Evolutionary conservation across 2,329 filamentous ascomycete species (phyloP).

Genomic region (Camillea tinctor): DNA sequence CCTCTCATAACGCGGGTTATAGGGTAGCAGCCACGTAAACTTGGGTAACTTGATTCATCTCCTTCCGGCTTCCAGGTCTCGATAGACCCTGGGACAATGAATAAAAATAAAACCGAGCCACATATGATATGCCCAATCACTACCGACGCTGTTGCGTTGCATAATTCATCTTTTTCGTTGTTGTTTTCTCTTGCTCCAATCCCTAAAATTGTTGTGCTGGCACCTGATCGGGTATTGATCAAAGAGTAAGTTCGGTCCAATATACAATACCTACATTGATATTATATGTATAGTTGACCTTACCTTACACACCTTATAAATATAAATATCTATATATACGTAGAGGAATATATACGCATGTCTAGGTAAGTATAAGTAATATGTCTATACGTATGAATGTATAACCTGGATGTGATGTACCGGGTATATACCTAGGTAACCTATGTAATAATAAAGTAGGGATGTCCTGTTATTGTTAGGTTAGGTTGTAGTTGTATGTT

Average conservation of each 20-base stretch:
- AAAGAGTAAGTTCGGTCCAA: not conserved
- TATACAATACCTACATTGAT: too few species aligned
- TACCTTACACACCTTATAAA: too few species aligned
- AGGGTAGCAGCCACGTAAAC: conserved; percentile 12
- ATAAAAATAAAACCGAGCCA: not conserved
- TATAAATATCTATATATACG: not conserved
- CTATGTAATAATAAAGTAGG: not conserved
- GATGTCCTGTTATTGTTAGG: not conserved
- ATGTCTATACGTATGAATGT: too few species aligned
- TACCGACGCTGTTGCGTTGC: not conserved
- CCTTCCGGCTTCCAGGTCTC: not conserved
- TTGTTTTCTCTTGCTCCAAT: not conserved
- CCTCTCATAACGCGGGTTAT: conserved; percentile 8
- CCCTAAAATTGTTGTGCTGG: not conserved
- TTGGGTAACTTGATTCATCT: conserved; percentile 12
- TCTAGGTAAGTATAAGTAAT: too few species aligned
- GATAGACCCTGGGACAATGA: not conserved
- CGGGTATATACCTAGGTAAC: too few species aligned
- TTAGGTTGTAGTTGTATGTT: too few species aligned
- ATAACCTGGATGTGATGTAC: too few species aligned
- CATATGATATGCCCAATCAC: not conserved
- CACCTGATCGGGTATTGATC: not conserved
- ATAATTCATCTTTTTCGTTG: not conserved
- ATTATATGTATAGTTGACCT: too few species aligned
- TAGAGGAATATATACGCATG: not conserved